Conservation (phyloP, 1,284 basidiomycete species). For the Pseudozyma sp. region DNA sequence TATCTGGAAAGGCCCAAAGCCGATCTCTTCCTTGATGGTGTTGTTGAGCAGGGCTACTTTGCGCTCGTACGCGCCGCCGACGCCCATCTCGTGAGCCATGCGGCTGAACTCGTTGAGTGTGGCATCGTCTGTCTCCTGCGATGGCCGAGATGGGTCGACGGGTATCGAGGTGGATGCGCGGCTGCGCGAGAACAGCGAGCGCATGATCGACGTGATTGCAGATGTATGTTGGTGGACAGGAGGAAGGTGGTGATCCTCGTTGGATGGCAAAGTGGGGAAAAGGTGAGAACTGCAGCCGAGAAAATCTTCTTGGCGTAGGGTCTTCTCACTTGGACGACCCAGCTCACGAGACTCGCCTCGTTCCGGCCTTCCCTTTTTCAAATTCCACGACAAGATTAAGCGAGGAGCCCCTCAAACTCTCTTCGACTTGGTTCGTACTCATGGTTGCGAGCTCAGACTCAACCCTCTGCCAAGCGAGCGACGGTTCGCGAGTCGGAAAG, state of each 20-base stretch:
- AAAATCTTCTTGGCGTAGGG: too few species aligned
- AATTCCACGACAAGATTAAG: background rate
- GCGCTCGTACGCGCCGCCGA: slow-evolving; percentile 56
- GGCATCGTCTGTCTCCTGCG: slow-evolving; percentile 39
- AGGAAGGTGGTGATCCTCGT: background rate
- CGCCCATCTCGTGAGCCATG: slow-evolving; percentile 60
- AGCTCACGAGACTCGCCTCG: background rate
- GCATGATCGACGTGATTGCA: background rate
- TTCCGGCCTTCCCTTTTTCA: background rate
- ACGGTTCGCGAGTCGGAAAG: too few species aligned
- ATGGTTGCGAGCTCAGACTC: background rate
- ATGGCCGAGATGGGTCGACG: slow-evolving; percentile 1
- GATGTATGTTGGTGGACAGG: background rate
- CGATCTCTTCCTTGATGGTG: slow-evolving; percentile 69
- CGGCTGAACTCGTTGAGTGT: slow-evolving; percentile 36
- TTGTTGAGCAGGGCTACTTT: slow-evolving; percentile 60
- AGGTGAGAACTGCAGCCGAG: too few species aligned
- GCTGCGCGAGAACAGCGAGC: slow-evolving; percentile 1
- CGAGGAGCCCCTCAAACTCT: slow-evolving; percentile 4
- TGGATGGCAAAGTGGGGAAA: too few species aligned
- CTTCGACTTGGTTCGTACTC: background rate
- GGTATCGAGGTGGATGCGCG: background rate
- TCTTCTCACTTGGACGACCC: too few species aligned
- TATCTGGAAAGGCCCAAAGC: slow-evolving; percentile 76
- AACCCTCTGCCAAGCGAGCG: too few species aligned